These are phyloP conservation scores for Gnomoniopsis sp. DNA, from an alignment of 2,329 filamentous ascomycete genomes.

Conservation along the genomic window DNA sequence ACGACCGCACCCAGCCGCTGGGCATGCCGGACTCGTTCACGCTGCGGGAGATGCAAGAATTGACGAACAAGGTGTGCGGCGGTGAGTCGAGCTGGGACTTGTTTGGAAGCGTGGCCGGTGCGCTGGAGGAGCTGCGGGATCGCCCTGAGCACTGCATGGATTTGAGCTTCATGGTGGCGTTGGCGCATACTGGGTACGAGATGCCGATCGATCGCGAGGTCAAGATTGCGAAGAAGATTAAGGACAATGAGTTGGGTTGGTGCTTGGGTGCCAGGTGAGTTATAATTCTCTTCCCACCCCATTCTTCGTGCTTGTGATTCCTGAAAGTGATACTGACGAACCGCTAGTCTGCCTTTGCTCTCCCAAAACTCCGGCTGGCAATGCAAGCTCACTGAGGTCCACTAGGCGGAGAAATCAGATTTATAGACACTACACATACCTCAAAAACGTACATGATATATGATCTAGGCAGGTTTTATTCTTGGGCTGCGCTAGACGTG, in stretches of 20 bases:
- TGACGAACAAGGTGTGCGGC: slow-evolving; percentile 79
- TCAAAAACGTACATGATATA: not conserved
- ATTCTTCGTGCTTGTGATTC: not conserved
- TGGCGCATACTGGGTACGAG: slow-evolving; percentile 93
- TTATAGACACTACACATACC: slow-evolving; percentile 14
- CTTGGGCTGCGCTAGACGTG: not conserved
- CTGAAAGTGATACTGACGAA: not conserved
- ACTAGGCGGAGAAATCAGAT: slow-evolving; percentile 36
- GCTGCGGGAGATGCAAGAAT: slow-evolving; percentile 80
- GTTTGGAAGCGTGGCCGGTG: slow-evolving; percentile 73
- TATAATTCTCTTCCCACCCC: not conserved
- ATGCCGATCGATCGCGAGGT: slow-evolving; percentile 97
- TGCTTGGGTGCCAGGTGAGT: slow-evolving; percentile 91
- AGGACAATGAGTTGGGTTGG: slow-evolving; percentile 95
- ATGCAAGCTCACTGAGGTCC: slow-evolving; percentile 77
- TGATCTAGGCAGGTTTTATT: slow-evolving; percentile 15
- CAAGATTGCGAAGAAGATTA: slow-evolving; percentile 98
- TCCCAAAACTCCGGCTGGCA: slow-evolving; percentile 82
- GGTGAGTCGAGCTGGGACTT: slow-evolving; percentile 75
- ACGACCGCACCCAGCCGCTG: slow-evolving; percentile 86
- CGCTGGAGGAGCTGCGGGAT: slow-evolving; percentile 73
- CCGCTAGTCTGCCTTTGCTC: slow-evolving; percentile 72
- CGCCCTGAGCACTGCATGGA: slow-evolving; percentile 92
- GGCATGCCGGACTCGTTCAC: slow-evolving; percentile 99
- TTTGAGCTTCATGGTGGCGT: slow-evolving; percentile 90